phyloP scores from a whole-genome alignment of 2,329 filamentous ascomycete species.

The Sclerotiophoma versabilis region DNA sequence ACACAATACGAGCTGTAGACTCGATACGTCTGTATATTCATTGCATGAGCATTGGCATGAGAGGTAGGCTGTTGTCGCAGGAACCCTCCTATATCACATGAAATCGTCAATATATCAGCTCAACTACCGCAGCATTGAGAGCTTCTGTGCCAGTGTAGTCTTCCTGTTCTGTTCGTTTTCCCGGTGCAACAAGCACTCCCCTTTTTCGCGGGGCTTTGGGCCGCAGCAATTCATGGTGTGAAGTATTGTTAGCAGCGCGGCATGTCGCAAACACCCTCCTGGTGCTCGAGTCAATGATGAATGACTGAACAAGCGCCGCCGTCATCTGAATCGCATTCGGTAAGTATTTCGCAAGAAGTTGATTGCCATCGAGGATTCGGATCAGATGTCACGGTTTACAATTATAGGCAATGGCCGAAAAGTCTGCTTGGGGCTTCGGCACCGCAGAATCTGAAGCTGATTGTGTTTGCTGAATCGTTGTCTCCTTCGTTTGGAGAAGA shows the following conservation, averaged over 20 bases:
- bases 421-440: conserved; percentile 2
- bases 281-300: neutral
- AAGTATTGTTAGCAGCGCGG: neutral
- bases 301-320: neutral
- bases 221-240: neutral
- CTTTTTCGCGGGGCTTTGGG: neutral
- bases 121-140: neutral
- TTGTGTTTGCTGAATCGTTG: neutral
- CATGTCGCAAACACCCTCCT: neutral
- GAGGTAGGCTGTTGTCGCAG: too few relatives aligned
- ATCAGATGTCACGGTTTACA: neutral
- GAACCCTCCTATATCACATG: neutral
- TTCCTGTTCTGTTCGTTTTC: too few relatives aligned
- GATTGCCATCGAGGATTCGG: neutral
- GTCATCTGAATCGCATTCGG: neutral
- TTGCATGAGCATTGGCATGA: too few relatives aligned
- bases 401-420: neutral
- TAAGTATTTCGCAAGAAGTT: neutral
- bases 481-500: neutral
- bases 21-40: too few relatives aligned
- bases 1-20: too few relatives aligned
- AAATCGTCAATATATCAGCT: neutral
- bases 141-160: too few relatives aligned
- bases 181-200: neutral
- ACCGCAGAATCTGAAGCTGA: neutral